Evolutionary conservation across 140 eudicot genomes (phyloP), one percentile per base, ranked within the genome.

Genomic region (Cichorium intybus): DNA sequence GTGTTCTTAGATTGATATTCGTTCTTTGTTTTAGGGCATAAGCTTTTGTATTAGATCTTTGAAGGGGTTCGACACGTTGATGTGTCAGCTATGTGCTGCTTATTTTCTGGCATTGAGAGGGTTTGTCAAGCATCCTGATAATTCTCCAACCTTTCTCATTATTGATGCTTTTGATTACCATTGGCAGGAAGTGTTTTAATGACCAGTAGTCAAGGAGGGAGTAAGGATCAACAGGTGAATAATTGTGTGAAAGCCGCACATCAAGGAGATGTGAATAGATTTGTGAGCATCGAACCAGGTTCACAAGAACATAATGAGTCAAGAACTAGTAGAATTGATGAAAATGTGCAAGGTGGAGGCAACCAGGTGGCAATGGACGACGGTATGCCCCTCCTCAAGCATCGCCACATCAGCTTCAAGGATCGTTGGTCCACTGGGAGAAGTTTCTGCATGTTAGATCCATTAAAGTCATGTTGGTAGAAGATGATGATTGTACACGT

Each of bases 401-500:
- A 31, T 80, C 78, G 43, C 92, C 72, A 61, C 83, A 60, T 49
- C 90, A 56, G 71, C 55, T 74, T 72, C 93, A 86, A 60, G 84
- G 88, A 18, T 41, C 95, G 18, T 39, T 46, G 59, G 79, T 73
- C 27, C 75, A 76, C 24, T 90, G 95, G 97, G 93, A 87, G 75
- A 75, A 56, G 75, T 86, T 86, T 81, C 87, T 90, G 24, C 85
- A 90, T 74, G 79, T 90, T 49, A 81, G 83, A 73, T 70, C 97
- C 62, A 74, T 90, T 74, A 83, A 79, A 59, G 97, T 90, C 70
- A 77, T 90, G 80, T 73, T 90, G 72, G 97, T 90, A 48, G 97
- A 90, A 76, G 75, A 86, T 70, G 97, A 90, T 67, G 97, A 90
- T 64, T 84, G 82, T 52, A 90, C 97, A 16, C 87, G 97, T 34